Conservation (phyloP, 768 basidiomycete genomes). For the Psilocybe cubensis region DNA sequence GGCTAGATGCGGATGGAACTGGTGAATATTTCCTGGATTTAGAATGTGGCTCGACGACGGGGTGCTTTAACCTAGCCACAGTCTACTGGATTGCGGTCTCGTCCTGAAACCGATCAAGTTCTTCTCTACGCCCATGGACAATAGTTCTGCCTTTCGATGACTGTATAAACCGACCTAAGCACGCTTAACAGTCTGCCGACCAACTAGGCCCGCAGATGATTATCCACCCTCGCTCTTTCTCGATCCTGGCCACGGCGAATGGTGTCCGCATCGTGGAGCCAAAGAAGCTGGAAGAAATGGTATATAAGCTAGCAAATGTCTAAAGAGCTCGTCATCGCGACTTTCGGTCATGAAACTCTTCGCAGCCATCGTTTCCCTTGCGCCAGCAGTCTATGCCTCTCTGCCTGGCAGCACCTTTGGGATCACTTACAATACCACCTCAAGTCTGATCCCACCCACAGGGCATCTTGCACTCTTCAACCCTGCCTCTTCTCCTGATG, state of each 20-base stretch:
- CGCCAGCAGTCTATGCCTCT: background rate
- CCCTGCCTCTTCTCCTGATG: background rate
- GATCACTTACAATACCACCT: slow-evolving; percentile 5
- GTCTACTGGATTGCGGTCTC: background rate
- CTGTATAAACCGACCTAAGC: too few species aligned
- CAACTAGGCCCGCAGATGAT: background rate
- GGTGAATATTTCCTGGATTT: too few species aligned
- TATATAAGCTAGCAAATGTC: background rate
- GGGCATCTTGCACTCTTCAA: slow-evolving; percentile 5
- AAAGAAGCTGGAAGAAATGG: background rate
- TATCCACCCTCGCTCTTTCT: background rate
- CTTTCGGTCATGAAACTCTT: background rate
- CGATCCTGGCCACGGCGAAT: background rate
- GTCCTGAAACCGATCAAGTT: background rate
- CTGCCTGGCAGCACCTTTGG: slow-evolving; percentile 11
- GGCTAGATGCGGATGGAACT: too few species aligned
- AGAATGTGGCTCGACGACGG: too few species aligned
- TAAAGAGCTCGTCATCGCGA: background rate
- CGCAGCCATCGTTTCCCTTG: background rate
- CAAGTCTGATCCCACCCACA: background rate
- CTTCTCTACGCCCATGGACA: too few species aligned
- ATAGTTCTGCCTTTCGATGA: background rate
- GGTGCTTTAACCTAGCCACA: too few species aligned
- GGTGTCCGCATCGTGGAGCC: background rate
- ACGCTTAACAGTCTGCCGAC: background rate